Conservation (phyloP, 164 flowering plant species). For the Vitis riparia region DNA sequence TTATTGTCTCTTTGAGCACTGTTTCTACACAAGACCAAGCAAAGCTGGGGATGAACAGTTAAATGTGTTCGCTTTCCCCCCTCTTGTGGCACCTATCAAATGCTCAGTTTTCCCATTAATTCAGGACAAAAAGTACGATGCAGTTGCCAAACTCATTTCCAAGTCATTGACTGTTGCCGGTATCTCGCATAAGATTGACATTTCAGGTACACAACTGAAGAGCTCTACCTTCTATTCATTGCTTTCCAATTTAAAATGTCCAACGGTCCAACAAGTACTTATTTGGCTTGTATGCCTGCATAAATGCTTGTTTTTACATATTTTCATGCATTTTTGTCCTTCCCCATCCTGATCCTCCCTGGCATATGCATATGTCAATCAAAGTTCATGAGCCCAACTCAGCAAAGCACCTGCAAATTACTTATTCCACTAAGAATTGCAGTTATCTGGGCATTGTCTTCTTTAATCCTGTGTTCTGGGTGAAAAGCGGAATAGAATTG, state of each 20-base stretch:
- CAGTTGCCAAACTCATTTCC: slow-evolving; percentile 68
- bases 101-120: slow-evolving; percentile 94
- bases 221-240: no score
- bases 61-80: slow-evolving; percentile 35
- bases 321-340: no score
- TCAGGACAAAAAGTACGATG: slow-evolving; percentile 73
- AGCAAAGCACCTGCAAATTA: no score
- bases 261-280: not conserved
- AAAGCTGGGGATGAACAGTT: slow-evolving; percentile 79
- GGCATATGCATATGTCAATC: no score
- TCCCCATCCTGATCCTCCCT: no score
- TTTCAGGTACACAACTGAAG: slow-evolving; percentile 53
- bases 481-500: no score
- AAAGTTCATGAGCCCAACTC: no score
- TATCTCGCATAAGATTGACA: slow-evolving; percentile 83
- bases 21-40: slow-evolving; percentile 81
- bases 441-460: no score
- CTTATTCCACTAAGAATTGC: no score
- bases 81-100: slow-evolving; percentile 60
- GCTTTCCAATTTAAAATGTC: no score
- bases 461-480: no score
- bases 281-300: not conserved
- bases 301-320: no score
- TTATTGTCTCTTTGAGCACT: slow-evolving; percentile 90
- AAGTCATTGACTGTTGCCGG: slow-evolving; percentile 67